Conservation (phyloP, 352 stramenopile species). For the Pythium insidiosum region DNA sequence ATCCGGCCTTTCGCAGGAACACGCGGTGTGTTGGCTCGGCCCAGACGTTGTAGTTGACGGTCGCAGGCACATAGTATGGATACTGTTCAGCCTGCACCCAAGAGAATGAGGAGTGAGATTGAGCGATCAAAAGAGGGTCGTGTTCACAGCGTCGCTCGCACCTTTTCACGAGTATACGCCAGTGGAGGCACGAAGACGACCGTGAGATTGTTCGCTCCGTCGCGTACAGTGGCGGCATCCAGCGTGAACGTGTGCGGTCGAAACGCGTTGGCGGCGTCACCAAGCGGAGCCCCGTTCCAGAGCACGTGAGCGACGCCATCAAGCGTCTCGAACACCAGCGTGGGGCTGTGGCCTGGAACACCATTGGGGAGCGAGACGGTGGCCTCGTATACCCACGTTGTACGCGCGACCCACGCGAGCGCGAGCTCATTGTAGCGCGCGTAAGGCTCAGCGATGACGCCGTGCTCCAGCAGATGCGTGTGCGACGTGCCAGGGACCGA, state of each 20-base stretch:
- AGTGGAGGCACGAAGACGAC: constrained; percentile 52
- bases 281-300: constrained; percentile 53
- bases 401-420: constrained; percentile 52
- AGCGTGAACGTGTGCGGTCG: constrained; percentile 44
- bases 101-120: neutral
- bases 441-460: constrained; percentile 50
- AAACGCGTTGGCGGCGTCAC: constrained; percentile 53
- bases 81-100: constrained; percentile 37
- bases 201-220: constrained; percentile 34
- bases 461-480: constrained; percentile 51
- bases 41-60: constrained; percentile 73
- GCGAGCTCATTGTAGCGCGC: constrained; percentile 62
- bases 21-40: constrained; percentile 66
- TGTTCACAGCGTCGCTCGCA: no score
- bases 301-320: constrained; percentile 57
- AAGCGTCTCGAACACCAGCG: constrained; percentile 63
- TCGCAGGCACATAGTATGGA: constrained; percentile 71
- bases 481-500: constrained; percentile 65
- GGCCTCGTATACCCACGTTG: constrained; percentile 75
- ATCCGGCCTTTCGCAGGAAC: constrained; percentile 80
- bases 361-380: constrained; percentile 7
- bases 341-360: no score
- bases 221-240: constrained; percentile 5
- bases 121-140: no score
- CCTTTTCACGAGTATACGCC: constrained; percentile 35